Percentiles rank a stretch among this genome's conserved stretches.
Evolutionary conservation across 2,329 filamentous ascomycete genomes (phyloP).

Genomic region (Ophiostoma montium): DNA sequence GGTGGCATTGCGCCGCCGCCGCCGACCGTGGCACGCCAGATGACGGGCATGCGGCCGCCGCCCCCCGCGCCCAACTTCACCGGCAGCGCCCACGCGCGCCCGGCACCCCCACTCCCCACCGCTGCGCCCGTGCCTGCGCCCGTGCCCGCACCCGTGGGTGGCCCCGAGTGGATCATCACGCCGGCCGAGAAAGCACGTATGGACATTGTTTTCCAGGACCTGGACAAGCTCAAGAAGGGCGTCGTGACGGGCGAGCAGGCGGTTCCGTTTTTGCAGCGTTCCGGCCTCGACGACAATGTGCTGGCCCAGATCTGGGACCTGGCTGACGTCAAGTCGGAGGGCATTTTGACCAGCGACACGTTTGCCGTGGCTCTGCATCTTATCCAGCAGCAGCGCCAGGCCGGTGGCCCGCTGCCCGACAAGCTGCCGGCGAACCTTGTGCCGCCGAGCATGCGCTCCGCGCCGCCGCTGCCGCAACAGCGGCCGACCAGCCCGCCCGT

Average conservation of each 20-base stretch:
- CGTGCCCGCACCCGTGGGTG: too few relatives aligned
- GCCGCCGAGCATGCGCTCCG: slow-evolving; percentile 69
- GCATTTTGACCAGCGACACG: slow-evolving; percentile 72
- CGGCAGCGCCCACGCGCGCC: slow-evolving; percentile 41
- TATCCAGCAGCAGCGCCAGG: slow-evolving; percentile 75
- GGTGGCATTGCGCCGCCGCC: slow-evolving; percentile 29
- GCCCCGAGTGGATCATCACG: slow-evolving; percentile 64
- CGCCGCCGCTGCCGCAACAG: slow-evolving; percentile 41
- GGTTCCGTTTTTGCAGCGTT: slow-evolving; percentile 86
- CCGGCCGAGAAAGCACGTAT: slow-evolving; percentile 77
- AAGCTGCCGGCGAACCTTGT: slow-evolving; percentile 69
- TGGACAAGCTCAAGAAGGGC: slow-evolving; percentile 70
- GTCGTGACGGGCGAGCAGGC: slow-evolving; percentile 90
- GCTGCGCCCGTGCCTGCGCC: slow-evolving; percentile 15
- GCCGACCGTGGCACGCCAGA: slow-evolving; percentile 65
- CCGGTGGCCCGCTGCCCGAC: slow-evolving; percentile 49
- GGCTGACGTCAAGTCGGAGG: slow-evolving; percentile 83
- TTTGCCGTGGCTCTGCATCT: slow-evolving; percentile 97
- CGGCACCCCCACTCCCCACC: slow-evolving; percentile 31
- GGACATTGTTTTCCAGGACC: slow-evolving; percentile 68
- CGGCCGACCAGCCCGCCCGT: slow-evolving; percentile 33
- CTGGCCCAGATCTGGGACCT: slow-evolving; percentile 96
- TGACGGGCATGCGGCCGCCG: slow-evolving; percentile 41
- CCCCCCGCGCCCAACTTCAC: slow-evolving; percentile 23
- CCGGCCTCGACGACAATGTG: slow-evolving; percentile 72